phyloP scores from a whole-genome alignment of 2,329 filamentous ascomycete species.

The Aspergillus quadrilineatus region DNA sequence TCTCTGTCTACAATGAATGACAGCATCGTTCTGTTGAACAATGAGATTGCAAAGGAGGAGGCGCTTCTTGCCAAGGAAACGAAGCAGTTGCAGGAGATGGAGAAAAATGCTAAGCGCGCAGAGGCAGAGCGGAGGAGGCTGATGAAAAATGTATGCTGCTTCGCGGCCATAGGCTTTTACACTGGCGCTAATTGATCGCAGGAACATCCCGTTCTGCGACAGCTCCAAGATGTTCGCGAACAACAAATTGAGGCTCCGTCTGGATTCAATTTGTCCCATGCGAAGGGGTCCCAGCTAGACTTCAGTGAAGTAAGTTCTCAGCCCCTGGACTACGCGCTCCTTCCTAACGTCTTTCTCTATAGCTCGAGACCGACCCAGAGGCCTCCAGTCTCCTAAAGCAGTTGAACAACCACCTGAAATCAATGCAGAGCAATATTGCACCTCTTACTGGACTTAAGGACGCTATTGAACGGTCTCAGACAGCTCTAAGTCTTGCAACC shows the following conservation, averaged over 20 bases:
- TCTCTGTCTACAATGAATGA: conserved; percentile 41
- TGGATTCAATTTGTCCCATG: conserved; percentile 30
- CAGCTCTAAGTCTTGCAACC: conserved; percentile 33
- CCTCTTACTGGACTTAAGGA: conserved; percentile 39
- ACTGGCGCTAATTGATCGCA: conserved; percentile 23
- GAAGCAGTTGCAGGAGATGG: conserved; percentile 42
- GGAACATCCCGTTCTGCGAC: conserved; percentile 43
- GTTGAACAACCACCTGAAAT: conserved; percentile 44
- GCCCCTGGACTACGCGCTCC: background rate
- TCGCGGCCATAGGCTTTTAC: background rate
- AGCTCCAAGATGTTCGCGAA: conserved; percentile 29
- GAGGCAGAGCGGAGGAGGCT: conserved; percentile 41
- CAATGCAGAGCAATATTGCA: conserved; percentile 44
- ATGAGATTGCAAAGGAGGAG: conserved; percentile 46
- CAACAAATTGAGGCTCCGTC: conserved; percentile 19
- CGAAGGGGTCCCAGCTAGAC: conserved; percentile 25
- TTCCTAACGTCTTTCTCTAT: conserved; percentile 6
- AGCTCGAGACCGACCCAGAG: conserved; percentile 42
- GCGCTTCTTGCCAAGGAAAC: conserved; percentile 42
- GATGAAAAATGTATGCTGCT: conserved; percentile 39
- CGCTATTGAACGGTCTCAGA: conserved; percentile 39
- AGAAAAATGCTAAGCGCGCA: conserved; percentile 44
- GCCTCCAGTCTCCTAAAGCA: conserved; percentile 39
- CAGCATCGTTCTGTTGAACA: conserved; percentile 40
- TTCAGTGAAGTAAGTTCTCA: conserved; percentile 35